phyloP scores from a whole-genome alignment of 805 yeast genomes.

The Trichomonascus vanleenenianus region DNA sequence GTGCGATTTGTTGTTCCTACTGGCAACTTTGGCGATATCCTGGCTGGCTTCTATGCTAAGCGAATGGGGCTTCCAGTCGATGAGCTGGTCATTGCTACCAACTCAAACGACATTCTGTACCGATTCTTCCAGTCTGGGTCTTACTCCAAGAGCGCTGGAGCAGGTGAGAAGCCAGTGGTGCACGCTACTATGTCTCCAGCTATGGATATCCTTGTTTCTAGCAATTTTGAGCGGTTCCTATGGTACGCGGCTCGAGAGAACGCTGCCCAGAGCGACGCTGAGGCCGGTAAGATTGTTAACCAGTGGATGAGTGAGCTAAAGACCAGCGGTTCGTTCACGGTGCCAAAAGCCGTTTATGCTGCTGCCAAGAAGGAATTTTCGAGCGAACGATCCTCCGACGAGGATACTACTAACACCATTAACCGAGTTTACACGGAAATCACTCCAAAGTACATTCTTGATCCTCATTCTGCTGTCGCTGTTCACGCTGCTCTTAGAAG shows the following conservation, averaged over 20 bases:
- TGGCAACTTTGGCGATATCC: slow-evolving; percentile 96
- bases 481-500: slow-evolving; percentile 64
- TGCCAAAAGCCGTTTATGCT: slow-evolving; percentile 52
- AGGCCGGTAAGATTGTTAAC: slow-evolving; percentile 68
- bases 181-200: slow-evolving; percentile 94
- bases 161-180: slow-evolving; percentile 49
- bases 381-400: slow-evolving; percentile 73
- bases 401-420: slow-evolving; percentile 73
- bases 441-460: slow-evolving; percentile 66
- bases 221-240: slow-evolving; percentile 91
- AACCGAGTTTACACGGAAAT: slow-evolving; percentile 53
- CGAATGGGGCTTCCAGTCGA: slow-evolving; percentile 92
- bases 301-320: slow-evolving; percentile 77
- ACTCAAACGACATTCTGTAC: slow-evolving; percentile 89
- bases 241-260: slow-evolving; percentile 88
- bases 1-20: slow-evolving; percentile 91
- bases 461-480: slow-evolving; percentile 97
- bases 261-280: slow-evolving; percentile 44
- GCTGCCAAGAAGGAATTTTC: slow-evolving; percentile 65
- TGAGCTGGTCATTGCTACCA: slow-evolving; percentile 86
- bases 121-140: slow-evolving; percentile 83
- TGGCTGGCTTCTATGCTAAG: slow-evolving; percentile 93
- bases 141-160: slow-evolving; percentile 54
- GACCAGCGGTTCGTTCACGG: slow-evolving; percentile 65
- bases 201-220: slow-evolving; percentile 93